Evolutionary conservation across 306 rosid genomes (phyloP).

Genomic region (Cyamopsis tetragonoloba): DNA sequence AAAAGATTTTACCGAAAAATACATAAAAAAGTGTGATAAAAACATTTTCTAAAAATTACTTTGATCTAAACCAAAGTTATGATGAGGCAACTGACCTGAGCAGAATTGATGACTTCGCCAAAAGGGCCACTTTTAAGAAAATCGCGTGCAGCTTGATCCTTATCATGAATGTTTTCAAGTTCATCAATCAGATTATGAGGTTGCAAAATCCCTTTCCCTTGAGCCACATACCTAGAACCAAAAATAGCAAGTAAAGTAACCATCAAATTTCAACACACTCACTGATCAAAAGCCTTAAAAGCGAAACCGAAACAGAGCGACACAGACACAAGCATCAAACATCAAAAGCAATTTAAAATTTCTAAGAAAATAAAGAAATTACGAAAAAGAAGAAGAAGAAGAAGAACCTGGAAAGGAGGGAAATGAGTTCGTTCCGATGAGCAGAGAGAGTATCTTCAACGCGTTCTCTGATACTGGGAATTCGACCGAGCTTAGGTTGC

Average conservation of each 20-base stretch:
- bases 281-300: not conserved
- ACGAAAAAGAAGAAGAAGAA: not conserved
- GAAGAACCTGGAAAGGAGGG: slow-evolving; percentile 84
- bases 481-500: slow-evolving; percentile 47
- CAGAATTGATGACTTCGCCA: slow-evolving; percentile 37
- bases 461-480: slow-evolving; percentile 69
- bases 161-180: slow-evolving; percentile 45
- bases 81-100: slow-evolving; percentile 32
- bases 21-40: not conserved
- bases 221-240: slow-evolving; percentile 67
- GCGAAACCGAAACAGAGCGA: not conserved
- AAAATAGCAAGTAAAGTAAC: not conserved
- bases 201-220: slow-evolving; percentile 83
- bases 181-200: slow-evolving; percentile 85
- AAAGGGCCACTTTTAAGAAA: slow-evolving; percentile 48
- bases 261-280: not conserved
- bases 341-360: not conserved
- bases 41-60: not conserved
- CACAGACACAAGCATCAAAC: not conserved
- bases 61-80: not conserved
- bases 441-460: slow-evolving; percentile 78
- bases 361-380: not conserved
- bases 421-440: slow-evolving; percentile 80
- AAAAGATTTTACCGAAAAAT: not conserved
- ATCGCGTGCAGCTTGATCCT: slow-evolving; percentile 27